Conservation (phyloP, 768 basidiomycete genomes). For the Mycena vitilis region DNA sequence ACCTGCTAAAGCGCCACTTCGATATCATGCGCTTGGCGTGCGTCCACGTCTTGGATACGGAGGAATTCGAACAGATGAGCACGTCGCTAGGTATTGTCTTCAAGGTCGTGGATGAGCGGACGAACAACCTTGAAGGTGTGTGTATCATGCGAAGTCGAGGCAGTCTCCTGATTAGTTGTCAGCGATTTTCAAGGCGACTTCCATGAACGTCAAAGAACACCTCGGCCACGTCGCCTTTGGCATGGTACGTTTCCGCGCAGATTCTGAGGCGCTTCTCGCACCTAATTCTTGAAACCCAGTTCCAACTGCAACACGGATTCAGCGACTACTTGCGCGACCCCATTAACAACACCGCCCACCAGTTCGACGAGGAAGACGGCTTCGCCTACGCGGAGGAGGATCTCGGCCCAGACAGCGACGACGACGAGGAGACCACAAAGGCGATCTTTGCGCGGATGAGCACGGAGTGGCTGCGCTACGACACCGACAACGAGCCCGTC, state of each 20-base stretch:
- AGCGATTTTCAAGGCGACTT: constrained; percentile 24
- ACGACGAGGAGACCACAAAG: constrained; percentile 27
- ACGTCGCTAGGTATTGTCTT: constrained; percentile 25
- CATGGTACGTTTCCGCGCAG: constrained; percentile 22
- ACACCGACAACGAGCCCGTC: constrained; percentile 15
- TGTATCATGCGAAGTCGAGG: not conserved
- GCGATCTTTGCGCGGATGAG: constrained; percentile 10
- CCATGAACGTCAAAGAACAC: constrained; percentile 14
- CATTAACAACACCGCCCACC: constrained; percentile 18
- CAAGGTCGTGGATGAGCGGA: constrained; percentile 30
- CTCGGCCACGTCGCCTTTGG: constrained; percentile 29
- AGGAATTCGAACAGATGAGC: constrained; percentile 28
- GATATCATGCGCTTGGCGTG: constrained; percentile 33
- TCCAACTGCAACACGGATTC: constrained; percentile 13
- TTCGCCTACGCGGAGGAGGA: constrained; percentile 21
- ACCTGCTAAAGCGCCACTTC: constrained; percentile 29
- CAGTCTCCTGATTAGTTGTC: not conserved
- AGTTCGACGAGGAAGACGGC: constrained; percentile 26
- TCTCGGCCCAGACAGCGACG: constrained; percentile 21
- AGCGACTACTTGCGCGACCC: constrained; percentile 14
- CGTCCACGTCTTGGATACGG: constrained; percentile 12
- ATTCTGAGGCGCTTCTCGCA: not conserved
- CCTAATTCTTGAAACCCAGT: constrained; percentile 9
- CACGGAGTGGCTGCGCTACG: constrained; percentile 4
- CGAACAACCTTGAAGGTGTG: constrained; percentile 24